phyloP scores from a whole-genome alignment of 225 moss, liverwort and hornwort species.

The Climacium dendroides region DNA sequence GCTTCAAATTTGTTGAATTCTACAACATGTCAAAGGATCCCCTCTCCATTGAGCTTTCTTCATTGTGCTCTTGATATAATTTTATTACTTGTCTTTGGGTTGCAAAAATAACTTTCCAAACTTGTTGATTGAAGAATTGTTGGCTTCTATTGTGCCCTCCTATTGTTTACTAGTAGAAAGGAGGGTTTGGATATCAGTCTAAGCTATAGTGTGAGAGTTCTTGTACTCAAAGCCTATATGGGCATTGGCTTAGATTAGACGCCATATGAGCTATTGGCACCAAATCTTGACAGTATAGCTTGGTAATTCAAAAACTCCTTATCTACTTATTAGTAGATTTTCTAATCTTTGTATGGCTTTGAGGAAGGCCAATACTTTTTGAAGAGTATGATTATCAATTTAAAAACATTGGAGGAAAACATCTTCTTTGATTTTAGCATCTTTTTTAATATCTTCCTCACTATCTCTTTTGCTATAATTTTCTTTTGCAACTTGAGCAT shows the following conservation, averaged over 20 bases:
- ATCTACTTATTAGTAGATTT: background rate
- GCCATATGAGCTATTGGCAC: too few species aligned
- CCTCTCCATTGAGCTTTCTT: rapidly evolving
- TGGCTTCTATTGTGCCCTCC: rapidly evolving
- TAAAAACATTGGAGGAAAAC: too few species aligned
- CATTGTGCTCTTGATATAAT: rapidly evolving
- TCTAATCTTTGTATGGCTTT: background rate
- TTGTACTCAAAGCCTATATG: background rate
- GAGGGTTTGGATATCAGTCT: background rate
- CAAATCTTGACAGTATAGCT: background rate
- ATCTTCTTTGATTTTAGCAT: background rate
- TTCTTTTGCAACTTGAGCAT: too few species aligned
- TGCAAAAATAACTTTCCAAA: rapidly evolving
- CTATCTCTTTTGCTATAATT: rapidly evolving
- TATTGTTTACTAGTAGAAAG: background rate
- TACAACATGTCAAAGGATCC: rapidly evolving
- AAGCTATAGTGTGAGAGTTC: background rate
- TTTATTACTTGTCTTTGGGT: background rate
- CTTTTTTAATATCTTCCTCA: background rate
- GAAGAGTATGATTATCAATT: background rate
- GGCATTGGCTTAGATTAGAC: too few species aligned
- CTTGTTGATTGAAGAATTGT: rapidly evolving
- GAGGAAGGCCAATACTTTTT: background rate
- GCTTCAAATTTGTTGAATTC: background rate
- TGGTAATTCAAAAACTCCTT: background rate